phyloP scores from a whole-genome alignment of 495 filamentous ascomycete species.

The Penicillium macrosclerotiorum region DNA sequence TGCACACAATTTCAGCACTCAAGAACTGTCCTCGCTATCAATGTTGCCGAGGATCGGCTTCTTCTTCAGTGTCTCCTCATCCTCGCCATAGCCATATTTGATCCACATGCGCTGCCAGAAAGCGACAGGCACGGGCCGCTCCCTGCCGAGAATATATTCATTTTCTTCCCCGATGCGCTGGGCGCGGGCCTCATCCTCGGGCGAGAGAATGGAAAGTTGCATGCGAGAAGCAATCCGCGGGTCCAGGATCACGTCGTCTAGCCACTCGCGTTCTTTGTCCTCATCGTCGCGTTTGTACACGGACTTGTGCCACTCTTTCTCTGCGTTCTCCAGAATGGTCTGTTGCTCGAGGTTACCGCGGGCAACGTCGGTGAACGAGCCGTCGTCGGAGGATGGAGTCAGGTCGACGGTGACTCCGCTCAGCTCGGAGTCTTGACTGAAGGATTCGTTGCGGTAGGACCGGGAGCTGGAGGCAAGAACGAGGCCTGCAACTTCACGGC shows the following conservation, averaged over 20 bases:
- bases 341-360: constrained; percentile 60
- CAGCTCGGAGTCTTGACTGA: constrained; percentile 24
- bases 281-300: constrained; percentile 62
- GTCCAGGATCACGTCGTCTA: constrained; percentile 76
- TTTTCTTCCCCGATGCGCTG: constrained; percentile 58
- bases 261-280: constrained; percentile 66
- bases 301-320: constrained; percentile 83
- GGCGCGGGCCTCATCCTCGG: constrained; percentile 66
- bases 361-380: constrained; percentile 14
- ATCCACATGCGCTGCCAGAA: constrained; percentile 48
- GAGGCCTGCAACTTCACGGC: constrained; percentile 82
- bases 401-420: constrained; percentile 30
- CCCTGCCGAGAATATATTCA: constrained; percentile 64
- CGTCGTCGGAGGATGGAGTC: constrained; percentile 21
- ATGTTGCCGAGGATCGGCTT: constrained; percentile 43
- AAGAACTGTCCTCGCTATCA: constrained; percentile 35
- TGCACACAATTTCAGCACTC: constrained; percentile 4
- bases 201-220: constrained; percentile 63
- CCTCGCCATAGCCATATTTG: constrained; percentile 46
- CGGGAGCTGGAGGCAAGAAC: constrained; percentile 66
- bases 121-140: constrained; percentile 35
- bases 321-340: constrained; percentile 68
- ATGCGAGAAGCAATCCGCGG: constrained; percentile 74
- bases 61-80: constrained; percentile 38
- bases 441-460: constrained; percentile 36